Base-by-base conservation (phyloP, 108 stramenopile species). In the Pseudonitzschia multiseries region DNA sequence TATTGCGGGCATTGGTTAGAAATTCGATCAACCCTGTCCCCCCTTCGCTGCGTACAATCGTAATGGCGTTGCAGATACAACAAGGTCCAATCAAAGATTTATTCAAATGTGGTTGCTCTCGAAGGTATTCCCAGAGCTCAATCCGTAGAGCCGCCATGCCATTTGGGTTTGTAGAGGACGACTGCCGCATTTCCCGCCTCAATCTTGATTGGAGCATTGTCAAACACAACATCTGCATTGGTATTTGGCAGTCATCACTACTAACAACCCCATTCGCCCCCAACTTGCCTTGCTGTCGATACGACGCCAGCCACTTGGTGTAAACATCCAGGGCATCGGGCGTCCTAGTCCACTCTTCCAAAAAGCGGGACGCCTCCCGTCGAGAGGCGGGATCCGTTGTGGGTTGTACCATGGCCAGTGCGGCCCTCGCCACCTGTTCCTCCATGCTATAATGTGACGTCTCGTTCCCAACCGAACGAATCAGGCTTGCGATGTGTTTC, bases 341-440 rank as follows among this genome's bases (percentile, higher is more conserved):
- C n/a, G 67, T 74, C 53, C 31, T 28, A 22, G 77, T 85, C 81
- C 81, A 85, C 65, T 69, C 57, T 50, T 85, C 84, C 56, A 85
- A 57, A 43, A 79, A 85, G 42, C 65, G 50, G 4, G 84, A 85
- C 2, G 84, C 84, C 14, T 73, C 51, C 18, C 80, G 33, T 28
- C 84, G 81, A 17, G 64, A 76, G 41, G 40, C 50, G 0, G 80
- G 28, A 29, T 81, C 81, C 10, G 81, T 79, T 21, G 66, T 54
- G 24, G 81, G 68, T 32, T 71, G 73, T 0, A 81, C 79, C 56
- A 81, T 53, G 42, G 79, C 68, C 24, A 79, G 54, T 4, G 84
- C 84, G 15, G 84, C 84, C 62, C 81, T 72, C 13, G 69, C 70
- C 21, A 85, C 84, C 68, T 83, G 70, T 0, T 65, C 67, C 46